Percentiles rank a stretch among this genome's conserved stretches.
These are phyloP conservation scores for Plasmopara muralis DNA, from an alignment of 352 stramenopile species.

Conservation along the genomic window DNA sequence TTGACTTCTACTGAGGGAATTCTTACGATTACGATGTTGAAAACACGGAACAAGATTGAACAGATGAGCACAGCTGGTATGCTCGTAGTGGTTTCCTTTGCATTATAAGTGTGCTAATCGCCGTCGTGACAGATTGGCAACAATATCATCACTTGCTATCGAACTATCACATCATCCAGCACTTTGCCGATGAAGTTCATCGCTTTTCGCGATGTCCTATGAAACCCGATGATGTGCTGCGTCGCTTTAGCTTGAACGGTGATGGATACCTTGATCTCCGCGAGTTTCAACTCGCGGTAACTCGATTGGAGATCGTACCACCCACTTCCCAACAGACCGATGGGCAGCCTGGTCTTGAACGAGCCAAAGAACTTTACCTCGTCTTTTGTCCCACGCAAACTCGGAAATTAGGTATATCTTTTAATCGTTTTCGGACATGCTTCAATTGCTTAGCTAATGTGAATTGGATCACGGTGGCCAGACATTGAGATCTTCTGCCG, in stretches of 20 bases:
- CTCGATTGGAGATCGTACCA: slow-evolving; percentile 54
- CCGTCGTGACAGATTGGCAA: slow-evolving; percentile 43
- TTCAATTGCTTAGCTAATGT: background rate
- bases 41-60: slow-evolving; percentile 60
- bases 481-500: slow-evolving; percentile 76
- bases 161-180: slow-evolving; percentile 46
- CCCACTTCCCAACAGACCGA: slow-evolving; percentile 4
- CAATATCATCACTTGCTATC: slow-evolving; percentile 58
- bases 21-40: slow-evolving; percentile 34
- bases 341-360: slow-evolving; percentile 17
- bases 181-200: slow-evolving; percentile 55
- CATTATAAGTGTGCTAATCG: background rate
- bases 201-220: slow-evolving; percentile 51
- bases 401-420: slow-evolving; percentile 38
- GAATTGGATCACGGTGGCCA: slow-evolving; percentile 5
- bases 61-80: slow-evolving; percentile 66
- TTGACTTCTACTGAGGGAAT: background rate
- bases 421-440: background rate
- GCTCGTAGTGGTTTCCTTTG: background rate
- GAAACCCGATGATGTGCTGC: slow-evolving; percentile 64
- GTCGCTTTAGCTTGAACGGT: slow-evolving; percentile 70
- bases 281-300: slow-evolving; percentile 70
- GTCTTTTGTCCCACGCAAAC: slow-evolving; percentile 64
- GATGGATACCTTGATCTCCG: slow-evolving; percentile 64
- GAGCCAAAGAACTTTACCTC: slow-evolving; percentile 47